Conservation (phyloP, 2,329 filamentous ascomycete species). For the Penicillium sp. region DNA sequence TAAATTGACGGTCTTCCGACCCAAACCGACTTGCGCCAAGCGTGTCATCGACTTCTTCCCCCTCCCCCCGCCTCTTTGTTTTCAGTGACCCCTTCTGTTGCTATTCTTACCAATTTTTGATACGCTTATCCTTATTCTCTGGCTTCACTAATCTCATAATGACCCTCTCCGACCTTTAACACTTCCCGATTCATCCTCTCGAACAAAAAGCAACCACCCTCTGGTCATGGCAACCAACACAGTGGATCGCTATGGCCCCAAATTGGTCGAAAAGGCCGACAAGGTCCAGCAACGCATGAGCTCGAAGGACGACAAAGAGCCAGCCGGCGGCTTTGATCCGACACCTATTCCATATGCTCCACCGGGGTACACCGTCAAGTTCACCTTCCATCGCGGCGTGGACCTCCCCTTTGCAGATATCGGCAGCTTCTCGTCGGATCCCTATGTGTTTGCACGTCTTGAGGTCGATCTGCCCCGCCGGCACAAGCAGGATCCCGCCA, state of each 20-base stretch:
- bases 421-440: constrained; percentile 75
- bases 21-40: background rate
- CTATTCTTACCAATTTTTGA: background rate
- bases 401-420: constrained; percentile 85
- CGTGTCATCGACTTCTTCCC: background rate
- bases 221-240: constrained; percentile 24
- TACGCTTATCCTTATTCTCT: background rate
- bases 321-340: constrained; percentile 75
- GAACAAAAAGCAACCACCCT: background rate
- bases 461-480: constrained; percentile 68
- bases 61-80: background rate
- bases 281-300: constrained; percentile 39
- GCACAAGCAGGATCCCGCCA: constrained; percentile 81
- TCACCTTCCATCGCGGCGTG: constrained; percentile 78
- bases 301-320: constrained; percentile 41
- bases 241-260: constrained; percentile 40
- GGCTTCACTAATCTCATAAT: constrained; percentile 2
- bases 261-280: constrained; percentile 42
- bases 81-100: background rate
- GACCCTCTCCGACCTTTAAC: background rate
- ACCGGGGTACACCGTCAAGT: constrained; percentile 79
- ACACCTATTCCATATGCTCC: constrained; percentile 75
- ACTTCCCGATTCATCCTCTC: background rate
- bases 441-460: constrained; percentile 77
- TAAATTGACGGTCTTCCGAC: background rate